Evolutionary conservation across 768 basidiomycete species (phyloP).

Genomic region (Rhodotorula sphaerocarpa): DNA sequence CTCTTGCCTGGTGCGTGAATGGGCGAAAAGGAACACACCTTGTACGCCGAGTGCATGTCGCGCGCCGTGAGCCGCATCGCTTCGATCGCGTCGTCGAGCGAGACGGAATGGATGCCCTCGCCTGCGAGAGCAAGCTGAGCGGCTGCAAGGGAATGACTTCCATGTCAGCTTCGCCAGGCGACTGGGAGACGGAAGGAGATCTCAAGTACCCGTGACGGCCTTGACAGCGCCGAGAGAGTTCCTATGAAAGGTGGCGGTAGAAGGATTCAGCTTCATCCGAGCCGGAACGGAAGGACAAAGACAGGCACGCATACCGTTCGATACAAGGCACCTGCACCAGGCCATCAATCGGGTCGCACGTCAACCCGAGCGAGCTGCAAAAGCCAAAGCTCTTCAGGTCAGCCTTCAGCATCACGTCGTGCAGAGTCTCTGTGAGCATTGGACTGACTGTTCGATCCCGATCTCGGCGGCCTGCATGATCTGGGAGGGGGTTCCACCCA

Average conservation of each 20-base stretch:
- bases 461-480: constrained; percentile 50
- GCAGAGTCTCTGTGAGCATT: too few species aligned
- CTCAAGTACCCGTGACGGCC: constrained; percentile 15
- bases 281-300: constrained; percentile 53
- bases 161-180: too few species aligned
- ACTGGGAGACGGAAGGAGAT: too few species aligned
- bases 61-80: constrained; percentile 81
- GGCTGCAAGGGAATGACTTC: constrained; percentile 40
- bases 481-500: constrained; percentile 55
- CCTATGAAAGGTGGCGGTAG: too few species aligned
- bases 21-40: background rate
- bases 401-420: too few species aligned
- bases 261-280: too few species aligned
- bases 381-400: background rate
- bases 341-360: constrained; percentile 80
- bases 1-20: background rate
- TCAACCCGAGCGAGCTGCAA: constrained; percentile 47
- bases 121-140: constrained; percentile 83
- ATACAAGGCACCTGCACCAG: constrained; percentile 94
- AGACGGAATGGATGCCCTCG: constrained; percentile 74
- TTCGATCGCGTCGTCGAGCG: constrained; percentile 88
- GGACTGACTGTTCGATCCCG: constrained; percentile 59
- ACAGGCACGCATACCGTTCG: background rate
- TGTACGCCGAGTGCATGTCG: constrained; percentile 77
- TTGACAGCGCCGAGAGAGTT: constrained; percentile 41